A percentile compares a stretch with the other conserved stretches of the same genome.
Conservation (phyloP, 208 protist genomes). For the Angomonas ambiguus region DNA sequence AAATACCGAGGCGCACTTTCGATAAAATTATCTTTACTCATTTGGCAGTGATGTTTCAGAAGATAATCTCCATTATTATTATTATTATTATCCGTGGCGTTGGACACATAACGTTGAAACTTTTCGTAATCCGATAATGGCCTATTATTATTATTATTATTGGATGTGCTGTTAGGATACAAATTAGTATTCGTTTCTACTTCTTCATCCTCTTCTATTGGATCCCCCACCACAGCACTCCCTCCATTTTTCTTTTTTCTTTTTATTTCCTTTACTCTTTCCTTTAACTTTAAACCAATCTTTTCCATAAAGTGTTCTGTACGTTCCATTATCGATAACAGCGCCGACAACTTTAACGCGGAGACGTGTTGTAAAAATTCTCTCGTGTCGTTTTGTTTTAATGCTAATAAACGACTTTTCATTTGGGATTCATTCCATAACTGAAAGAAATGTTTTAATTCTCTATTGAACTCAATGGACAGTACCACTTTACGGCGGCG, state of each 20-base stretch:
- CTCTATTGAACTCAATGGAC: constrained; percentile 15
- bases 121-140: neutral
- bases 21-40: constrained; percentile 40
- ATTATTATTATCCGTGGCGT: neutral
- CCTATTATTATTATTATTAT: neutral
- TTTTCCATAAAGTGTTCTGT: constrained; percentile 55
- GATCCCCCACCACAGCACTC: too few species aligned
- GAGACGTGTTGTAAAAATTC: constrained; percentile 48
- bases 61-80: constrained; percentile 33
- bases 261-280: neutral
- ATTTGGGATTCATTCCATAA: constrained; percentile 38
- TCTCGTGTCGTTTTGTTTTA: constrained; percentile 36
- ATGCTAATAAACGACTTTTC: constrained; percentile 31
- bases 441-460: constrained; percentile 37
- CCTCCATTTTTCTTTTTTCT: too few species aligned
- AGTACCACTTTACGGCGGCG: too few species aligned
- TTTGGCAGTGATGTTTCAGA: constrained; percentile 39
- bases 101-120: neutral
- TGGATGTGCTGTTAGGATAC: too few species aligned
- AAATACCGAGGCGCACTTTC: constrained; percentile 11
- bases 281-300: constrained; percentile 35
- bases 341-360: constrained; percentile 40
- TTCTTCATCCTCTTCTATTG: too few species aligned
- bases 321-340: constrained; percentile 60
- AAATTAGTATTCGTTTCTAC: too few species aligned